Base-by-base conservation (phyloP, 2,329 filamentous ascomycete genomes). In the Verticillium klebahnii region DNA sequence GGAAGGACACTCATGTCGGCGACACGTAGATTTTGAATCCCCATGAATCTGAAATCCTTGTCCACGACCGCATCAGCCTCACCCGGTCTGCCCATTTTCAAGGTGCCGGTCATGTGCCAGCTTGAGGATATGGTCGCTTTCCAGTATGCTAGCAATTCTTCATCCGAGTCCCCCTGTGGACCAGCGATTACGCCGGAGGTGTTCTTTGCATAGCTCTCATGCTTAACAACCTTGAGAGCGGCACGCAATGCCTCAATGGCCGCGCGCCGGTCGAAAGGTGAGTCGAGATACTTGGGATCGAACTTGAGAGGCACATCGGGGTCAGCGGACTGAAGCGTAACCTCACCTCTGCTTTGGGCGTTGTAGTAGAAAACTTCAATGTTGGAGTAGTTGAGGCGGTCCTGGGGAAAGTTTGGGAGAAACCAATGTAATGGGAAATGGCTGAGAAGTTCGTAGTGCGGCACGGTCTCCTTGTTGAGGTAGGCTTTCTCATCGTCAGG, bases 61-160 rank as follows among this genome's bases (percentile, higher is more conserved):
- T 86, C 82, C 7, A 86, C 82, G 32, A 75, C 81, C 1, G 80
- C 78, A 37, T 77, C 74, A 0, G 62, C 60, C 8, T 81, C 78
- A 1, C 69, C 75, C 0, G 61, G 45, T 63, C 72, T 78, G 0
- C 85, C 85, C 85, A 88, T 88, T 69, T 80, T 81, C 7, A 77
- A 78, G 0, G 85, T 88, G 0, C 83, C 81, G 1, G 76, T 82
- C 80, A 80, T 85, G 69, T 83, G 84, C 81, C 78, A 86, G 61
- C 74, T 82, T 2, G 78, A 82, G 34, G 70, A 74, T 19, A 77
- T 72, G 29, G 71, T 79, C 32, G 78, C 70, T 59, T 71, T 73
- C 77, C 77, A 85, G 66, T 77, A 74, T 2, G 66, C 71, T 9
- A 78, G 69, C 14, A 89, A 73, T 62, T 87, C 83, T 58, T 84